Conservation (phyloP, 192 early-diverging fungal species). For the Rhizoclosmatium sp. region DNA sequence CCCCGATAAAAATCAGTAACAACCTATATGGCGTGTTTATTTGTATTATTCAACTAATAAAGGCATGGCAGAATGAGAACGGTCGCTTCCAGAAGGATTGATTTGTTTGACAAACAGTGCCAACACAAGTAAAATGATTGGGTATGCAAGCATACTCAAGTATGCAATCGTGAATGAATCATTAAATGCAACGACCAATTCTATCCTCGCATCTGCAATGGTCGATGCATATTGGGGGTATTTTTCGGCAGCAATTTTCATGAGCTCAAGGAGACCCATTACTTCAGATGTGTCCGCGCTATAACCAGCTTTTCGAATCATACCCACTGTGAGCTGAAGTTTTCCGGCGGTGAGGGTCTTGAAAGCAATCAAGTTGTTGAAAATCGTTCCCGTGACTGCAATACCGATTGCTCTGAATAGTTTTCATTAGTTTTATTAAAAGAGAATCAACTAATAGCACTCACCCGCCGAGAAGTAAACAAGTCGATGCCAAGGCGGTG, state of each 20-base stretch:
- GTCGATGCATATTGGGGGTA: constrained; percentile 21
- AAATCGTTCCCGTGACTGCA: constrained; percentile 29
- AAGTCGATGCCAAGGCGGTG: constrained; percentile 73
- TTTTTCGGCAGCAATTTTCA: neutral
- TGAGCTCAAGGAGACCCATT: neutral
- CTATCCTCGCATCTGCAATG: constrained; percentile 4
- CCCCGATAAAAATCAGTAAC: no score
- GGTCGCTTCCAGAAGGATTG: neutral
- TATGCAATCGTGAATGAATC: constrained; percentile 35
- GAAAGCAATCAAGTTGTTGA: constrained; percentile 41
- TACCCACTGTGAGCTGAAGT: neutral
- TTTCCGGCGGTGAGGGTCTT: constrained; percentile 34
- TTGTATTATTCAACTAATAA: no score
- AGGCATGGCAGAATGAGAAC: no score
- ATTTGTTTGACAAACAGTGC: constrained; percentile 48
- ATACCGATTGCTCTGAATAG: constrained; percentile 14
- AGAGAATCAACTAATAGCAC: neutral
- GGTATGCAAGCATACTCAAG: constrained; percentile 39
- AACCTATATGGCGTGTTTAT: no score
- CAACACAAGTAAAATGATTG: constrained; percentile 46
- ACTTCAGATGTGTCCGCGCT: neutral
- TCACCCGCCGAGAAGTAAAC: constrained; percentile 59
- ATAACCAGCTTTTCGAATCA: neutral
- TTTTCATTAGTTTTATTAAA: neutral
- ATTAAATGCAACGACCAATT: constrained; percentile 40